Percentiles rank a stretch among this genome's conserved stretches.
These are phyloP conservation scores for Fusarium sarcochroum DNA, from an alignment of 2,329 filamentous ascomycete species.

Conservation along the genomic window DNA sequence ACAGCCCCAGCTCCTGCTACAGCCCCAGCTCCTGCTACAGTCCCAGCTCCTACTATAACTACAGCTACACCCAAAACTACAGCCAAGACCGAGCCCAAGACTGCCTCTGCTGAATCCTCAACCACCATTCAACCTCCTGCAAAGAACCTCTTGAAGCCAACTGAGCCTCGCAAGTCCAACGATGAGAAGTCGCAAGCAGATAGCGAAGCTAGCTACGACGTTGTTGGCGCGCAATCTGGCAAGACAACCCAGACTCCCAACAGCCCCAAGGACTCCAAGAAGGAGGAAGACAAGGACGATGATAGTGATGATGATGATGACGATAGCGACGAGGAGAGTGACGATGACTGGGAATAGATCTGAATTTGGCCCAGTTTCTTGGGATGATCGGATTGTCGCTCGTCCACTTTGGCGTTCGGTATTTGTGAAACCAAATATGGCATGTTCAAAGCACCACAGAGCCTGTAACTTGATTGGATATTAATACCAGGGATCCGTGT, in stretches of 20 bases:
- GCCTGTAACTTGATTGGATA: constrained; percentile 47
- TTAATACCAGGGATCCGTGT: constrained; percentile 45
- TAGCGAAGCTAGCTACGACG: constrained; percentile 95
- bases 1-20: constrained; percentile 57
- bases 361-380: constrained; percentile 24
- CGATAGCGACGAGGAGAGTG: constrained; percentile 50
- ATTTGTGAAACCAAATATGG: constrained; percentile 43
- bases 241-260: constrained; percentile 82
- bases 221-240: constrained; percentile 84
- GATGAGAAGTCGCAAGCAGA: constrained; percentile 92
- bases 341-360: constrained; percentile 82
- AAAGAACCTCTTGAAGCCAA: constrained; percentile 68
- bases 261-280: constrained; percentile 71
- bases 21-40: too few relatives aligned
- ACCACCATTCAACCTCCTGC: constrained; percentile 71
- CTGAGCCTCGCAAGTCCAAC: constrained; percentile 80
- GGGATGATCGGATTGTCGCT: constrained; percentile 37
- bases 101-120: constrained; percentile 69
- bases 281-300: constrained; percentile 57
- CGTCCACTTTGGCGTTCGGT: constrained; percentile 53
- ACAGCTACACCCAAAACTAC: constrained; percentile 27
- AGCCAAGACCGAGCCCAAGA: constrained; percentile 14
- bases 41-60: constrained; percentile 36
- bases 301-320: constrained; percentile 18
- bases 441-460: constrained; percentile 31